phyloP scores from a whole-genome alignment of 257 asterid genomes.

The Nyctanthes arbortristis region DNA sequence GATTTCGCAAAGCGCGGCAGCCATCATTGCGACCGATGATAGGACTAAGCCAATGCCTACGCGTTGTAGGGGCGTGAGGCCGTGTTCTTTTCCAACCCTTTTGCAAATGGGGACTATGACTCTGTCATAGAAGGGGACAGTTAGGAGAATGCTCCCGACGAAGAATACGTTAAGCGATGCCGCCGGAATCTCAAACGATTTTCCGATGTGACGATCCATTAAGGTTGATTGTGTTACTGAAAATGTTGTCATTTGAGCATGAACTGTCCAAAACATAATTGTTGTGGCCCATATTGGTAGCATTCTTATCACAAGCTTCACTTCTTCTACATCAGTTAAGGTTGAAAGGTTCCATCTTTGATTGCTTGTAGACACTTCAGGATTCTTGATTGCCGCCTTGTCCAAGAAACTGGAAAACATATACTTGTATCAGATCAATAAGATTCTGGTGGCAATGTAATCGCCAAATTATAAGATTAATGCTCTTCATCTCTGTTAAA shows the following conservation, averaged over 20 bases:
- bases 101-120: conserved; percentile 44
- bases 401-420: conserved; percentile 48
- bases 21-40: conserved; percentile 57
- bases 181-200: conserved; percentile 61
- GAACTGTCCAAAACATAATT: conserved; percentile 70
- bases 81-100: conserved; percentile 46
- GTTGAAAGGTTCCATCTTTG: conserved; percentile 70
- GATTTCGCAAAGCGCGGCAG: conserved; percentile 58
- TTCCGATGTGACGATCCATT: conserved; percentile 61
- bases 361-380: conserved; percentile 7
- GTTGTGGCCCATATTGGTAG: conserved; percentile 92
- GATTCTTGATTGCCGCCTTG: conserved; percentile 76
- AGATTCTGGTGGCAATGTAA: too few relatives aligned
- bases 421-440: too few relatives aligned
- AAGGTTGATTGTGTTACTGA: conserved; percentile 86
- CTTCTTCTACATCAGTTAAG: conserved; percentile 84
- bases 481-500: too few relatives aligned
- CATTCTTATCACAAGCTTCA: conserved; percentile 68
- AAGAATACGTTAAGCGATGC: conserved; percentile 76
- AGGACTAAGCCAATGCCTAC: conserved; percentile 56
- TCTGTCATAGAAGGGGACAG: conserved; percentile 65
- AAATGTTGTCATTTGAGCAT: conserved; percentile 89
- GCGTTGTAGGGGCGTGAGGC: conserved; percentile 70
- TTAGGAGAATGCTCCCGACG: conserved; percentile 60
- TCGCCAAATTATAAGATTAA: neutral